Percentiles rank a stretch among this genome's conserved stretches.
These are phyloP conservation scores for Leptographium lundbergii DNA, from an alignment of 2,329 filamentous ascomycete genomes.

Conservation along the genomic window DNA sequence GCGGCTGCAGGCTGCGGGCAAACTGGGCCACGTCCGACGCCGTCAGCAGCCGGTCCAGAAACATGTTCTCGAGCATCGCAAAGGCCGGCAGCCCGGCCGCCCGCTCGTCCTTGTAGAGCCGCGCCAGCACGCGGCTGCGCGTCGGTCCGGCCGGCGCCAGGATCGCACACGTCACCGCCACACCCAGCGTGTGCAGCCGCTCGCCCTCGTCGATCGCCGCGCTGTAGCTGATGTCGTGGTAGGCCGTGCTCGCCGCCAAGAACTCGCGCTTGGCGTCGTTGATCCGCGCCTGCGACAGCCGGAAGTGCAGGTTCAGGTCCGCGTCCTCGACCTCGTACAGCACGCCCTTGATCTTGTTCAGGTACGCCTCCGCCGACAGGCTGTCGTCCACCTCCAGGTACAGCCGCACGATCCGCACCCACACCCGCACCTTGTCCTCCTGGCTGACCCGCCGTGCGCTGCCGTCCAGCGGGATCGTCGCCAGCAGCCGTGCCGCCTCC, in stretches of 20 bases:
- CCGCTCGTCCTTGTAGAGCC: constrained; percentile 89
- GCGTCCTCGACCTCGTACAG: constrained; percentile 67
- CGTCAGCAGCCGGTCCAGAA: constrained; percentile 72
- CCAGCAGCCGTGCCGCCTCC: constrained; percentile 63
- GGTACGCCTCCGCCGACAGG: constrained; percentile 67
- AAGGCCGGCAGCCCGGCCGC: constrained; percentile 55
- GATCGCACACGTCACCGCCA: constrained; percentile 84
- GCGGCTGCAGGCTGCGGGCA: constrained; percentile 63
- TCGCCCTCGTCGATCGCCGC: constrained; percentile 73
- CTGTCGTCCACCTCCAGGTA: constrained; percentile 92
- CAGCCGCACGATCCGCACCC: constrained; percentile 89
- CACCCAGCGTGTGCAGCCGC: constrained; percentile 68
- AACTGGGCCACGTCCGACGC: constrained; percentile 80
- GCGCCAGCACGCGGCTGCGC: constrained; percentile 65
- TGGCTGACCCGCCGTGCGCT: constrained; percentile 76
- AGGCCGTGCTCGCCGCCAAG: constrained; percentile 73
- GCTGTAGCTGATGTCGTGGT: constrained; percentile 76
- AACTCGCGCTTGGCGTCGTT: constrained; percentile 84
- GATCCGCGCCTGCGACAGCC: constrained; percentile 84
- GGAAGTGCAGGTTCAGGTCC: constrained; percentile 69
- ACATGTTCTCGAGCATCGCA: constrained; percentile 93
- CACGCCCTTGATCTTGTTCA: constrained; percentile 92
- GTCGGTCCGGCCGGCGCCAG: constrained; percentile 82
- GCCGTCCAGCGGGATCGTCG: constrained; percentile 77
- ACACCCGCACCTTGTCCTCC: constrained; percentile 70